These are phyloP conservation scores for Lanmaoa rubissima DNA, from an alignment of 768 basidiomycete species.

Conservation along the genomic window DNA sequence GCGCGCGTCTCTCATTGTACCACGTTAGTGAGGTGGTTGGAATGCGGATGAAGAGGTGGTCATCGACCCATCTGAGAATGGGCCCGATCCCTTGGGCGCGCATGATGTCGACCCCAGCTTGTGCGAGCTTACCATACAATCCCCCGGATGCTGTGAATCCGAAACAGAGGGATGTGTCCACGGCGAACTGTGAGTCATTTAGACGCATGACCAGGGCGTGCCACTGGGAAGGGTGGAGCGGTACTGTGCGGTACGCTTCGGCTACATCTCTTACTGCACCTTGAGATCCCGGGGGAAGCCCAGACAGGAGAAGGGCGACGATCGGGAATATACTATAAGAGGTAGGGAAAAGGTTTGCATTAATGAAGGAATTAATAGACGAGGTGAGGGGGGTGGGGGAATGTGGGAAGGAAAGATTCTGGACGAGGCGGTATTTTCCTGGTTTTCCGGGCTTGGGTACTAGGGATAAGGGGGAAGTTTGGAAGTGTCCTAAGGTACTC, in stretches of 20 bases:
- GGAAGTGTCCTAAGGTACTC: background rate
- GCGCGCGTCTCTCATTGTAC: too few species aligned
- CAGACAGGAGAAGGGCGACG: background rate
- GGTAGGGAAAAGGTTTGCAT: fast-evolving
- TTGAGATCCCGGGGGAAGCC: background rate
- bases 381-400: too few species aligned
- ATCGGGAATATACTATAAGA: background rate
- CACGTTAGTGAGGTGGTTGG: too few species aligned
- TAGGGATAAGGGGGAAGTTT: background rate
- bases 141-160: background rate
- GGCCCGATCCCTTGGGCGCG: fast-evolving
- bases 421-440: background rate
- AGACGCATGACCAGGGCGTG: too few species aligned
- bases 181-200: too few species aligned
- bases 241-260: background rate
- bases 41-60: background rate
- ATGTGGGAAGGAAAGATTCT: background rate
- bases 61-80: background rate
- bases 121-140: fast-evolving
- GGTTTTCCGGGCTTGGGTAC: background rate
- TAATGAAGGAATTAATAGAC: background rate
- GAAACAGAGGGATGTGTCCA: too few species aligned
- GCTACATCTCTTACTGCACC: background rate
- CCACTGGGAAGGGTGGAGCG: too few species aligned
- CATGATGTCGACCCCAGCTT: background rate